phyloP scores from a whole-genome alignment of 495 filamentous ascomycete genomes.

The Penicillium malachiteum region DNA sequence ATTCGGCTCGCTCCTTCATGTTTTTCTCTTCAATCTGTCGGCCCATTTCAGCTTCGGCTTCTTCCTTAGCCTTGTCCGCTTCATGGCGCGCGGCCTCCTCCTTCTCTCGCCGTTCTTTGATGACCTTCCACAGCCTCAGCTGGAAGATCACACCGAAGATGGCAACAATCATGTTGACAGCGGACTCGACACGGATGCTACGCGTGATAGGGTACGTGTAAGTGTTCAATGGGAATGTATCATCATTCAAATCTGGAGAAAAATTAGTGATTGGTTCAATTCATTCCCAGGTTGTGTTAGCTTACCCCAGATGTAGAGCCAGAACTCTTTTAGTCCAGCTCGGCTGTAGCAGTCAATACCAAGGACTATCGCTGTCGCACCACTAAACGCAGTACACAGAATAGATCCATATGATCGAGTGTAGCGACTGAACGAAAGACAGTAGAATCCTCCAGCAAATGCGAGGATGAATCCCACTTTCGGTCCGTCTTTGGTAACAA shows the following conservation, averaged over 20 bases:
- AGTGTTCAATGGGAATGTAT: slow-evolving; percentile 73
- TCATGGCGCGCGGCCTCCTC: slow-evolving; percentile 56
- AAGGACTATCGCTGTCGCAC: slow-evolving; percentile 72
- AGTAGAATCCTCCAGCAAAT: slow-evolving; percentile 65
- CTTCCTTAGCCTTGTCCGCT: slow-evolving; percentile 58
- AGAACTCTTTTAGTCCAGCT: slow-evolving; percentile 92
- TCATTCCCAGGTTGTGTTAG: background rate
- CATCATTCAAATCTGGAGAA: slow-evolving; percentile 63
- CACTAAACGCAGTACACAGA: slow-evolving; percentile 71
- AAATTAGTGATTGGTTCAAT: slow-evolving; percentile 5
- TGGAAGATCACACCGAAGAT: slow-evolving; percentile 79
- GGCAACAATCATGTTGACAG: slow-evolving; percentile 70
- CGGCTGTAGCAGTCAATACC: slow-evolving; percentile 90
- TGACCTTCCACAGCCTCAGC: slow-evolving; percentile 82
- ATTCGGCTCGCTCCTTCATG: slow-evolving; percentile 64
- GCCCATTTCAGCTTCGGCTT: slow-evolving; percentile 68
- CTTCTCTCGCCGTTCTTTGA: slow-evolving; percentile 67
- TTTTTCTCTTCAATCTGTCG: slow-evolving; percentile 67
- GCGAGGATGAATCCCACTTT: slow-evolving; percentile 74
- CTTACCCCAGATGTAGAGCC: slow-evolving; percentile 89
- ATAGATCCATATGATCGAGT: slow-evolving; percentile 79
- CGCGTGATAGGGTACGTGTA: slow-evolving; percentile 83
- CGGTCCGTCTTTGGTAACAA: slow-evolving; percentile 58
- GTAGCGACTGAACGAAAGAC: slow-evolving; percentile 73
- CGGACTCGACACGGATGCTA: slow-evolving; percentile 83